A percentile compares a stretch with the other conserved stretches of the same genome.
Evolutionary conservation across 306 rosid genomes (phyloP).

Genomic region (Glycine soja): DNA sequence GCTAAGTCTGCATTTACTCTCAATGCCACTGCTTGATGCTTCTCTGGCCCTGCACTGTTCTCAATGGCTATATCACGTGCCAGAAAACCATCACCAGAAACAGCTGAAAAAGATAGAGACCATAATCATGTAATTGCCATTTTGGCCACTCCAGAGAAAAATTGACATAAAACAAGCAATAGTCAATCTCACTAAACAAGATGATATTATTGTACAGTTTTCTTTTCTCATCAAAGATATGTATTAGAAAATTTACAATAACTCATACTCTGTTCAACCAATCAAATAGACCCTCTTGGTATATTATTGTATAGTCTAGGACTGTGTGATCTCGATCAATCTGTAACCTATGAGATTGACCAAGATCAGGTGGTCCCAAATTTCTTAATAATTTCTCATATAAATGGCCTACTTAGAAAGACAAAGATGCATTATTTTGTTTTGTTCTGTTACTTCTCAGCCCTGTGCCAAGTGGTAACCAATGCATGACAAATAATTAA

Average conservation of each 20-base stretch:
- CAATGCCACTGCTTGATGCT: slow-evolving; percentile 78
- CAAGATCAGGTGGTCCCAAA: background rate
- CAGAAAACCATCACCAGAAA: slow-evolving; percentile 83
- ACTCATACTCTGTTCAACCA: too few relatives aligned
- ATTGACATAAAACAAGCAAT: background rate
- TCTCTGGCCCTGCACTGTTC: slow-evolving; percentile 76
- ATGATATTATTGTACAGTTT: too few relatives aligned
- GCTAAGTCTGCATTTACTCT: slow-evolving; percentile 78
- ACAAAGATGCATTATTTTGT: background rate
- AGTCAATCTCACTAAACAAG: background rate
- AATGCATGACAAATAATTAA: background rate
- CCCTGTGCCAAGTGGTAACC: background rate
- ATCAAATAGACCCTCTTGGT: too few relatives aligned
- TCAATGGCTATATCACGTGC: slow-evolving; percentile 74
- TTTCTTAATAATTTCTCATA: background rate
- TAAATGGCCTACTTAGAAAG: background rate
- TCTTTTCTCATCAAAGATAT: too few relatives aligned
- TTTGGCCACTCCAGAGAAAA: background rate
- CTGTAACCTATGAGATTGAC: background rate
- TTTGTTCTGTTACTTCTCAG: background rate
- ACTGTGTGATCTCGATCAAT: background rate
- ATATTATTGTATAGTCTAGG: background rate
- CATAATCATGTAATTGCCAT: background rate
- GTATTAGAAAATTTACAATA: too few relatives aligned
- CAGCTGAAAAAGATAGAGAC: slow-evolving; percentile 53